These are phyloP conservation scores for Saussurea involucrata DNA, from an alignment of 129 eudicot species.

Conservation along the genomic window DNA sequence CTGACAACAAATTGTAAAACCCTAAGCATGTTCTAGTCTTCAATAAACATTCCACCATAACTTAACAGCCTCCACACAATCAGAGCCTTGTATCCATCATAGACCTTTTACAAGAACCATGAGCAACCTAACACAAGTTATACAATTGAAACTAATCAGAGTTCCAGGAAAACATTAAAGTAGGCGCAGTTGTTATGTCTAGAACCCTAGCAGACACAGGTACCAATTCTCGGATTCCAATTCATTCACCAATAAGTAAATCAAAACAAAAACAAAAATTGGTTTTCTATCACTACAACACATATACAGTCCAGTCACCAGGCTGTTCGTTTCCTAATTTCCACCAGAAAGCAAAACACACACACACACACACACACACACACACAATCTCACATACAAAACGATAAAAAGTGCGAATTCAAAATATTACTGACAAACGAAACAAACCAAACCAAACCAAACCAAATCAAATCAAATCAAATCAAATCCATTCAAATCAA, in stretches of 20 bases:
- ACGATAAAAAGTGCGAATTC: background rate
- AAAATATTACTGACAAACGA: background rate
- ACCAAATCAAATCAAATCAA: background rate
- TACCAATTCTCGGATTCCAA: background rate
- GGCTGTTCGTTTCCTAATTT: slow-evolving; percentile 1
- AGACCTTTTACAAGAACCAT: background rate
- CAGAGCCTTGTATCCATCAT: background rate
- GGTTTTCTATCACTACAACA: slow-evolving; percentile 5
- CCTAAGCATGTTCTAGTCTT: background rate
- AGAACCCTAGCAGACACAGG: slow-evolving; percentile 9
- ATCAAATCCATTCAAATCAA: background rate
- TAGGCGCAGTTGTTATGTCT: background rate
- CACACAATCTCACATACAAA: background rate
- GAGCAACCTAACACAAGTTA: background rate
- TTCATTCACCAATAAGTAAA: slow-evolving; percentile 8
- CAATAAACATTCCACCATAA: background rate
- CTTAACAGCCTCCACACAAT: background rate
- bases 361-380: background rate
- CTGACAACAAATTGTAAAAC: slow-evolving; percentile 1
- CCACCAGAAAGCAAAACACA: background rate
- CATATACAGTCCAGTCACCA: background rate
- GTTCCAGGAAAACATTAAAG: background rate
- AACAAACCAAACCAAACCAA: background rate
- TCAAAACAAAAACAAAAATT: slow-evolving; percentile 1
- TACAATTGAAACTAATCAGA: background rate